Conservation (phyloP, 73 alveolate species). For the Uronychia setigera region DNA sequence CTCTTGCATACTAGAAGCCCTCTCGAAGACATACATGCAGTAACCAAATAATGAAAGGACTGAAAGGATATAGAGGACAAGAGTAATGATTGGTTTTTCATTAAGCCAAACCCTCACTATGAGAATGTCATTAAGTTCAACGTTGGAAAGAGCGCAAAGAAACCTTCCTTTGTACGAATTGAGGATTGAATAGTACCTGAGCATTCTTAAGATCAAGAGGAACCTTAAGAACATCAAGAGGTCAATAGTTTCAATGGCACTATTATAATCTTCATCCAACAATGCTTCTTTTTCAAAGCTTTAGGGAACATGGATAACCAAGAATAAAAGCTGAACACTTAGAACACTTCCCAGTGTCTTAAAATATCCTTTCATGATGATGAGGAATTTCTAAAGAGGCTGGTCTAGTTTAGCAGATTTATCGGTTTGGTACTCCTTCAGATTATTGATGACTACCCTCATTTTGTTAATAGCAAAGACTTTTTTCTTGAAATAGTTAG, state of each 20-base stretch:
- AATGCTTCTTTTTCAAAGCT: not conserved
- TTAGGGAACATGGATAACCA: not conserved
- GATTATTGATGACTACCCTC: not conserved
- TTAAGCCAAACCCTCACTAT: not conserved
- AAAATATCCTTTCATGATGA: not conserved
- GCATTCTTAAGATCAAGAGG: not conserved
- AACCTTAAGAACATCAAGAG: not conserved
- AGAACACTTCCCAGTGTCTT: not conserved
- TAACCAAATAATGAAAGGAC: not conserved
- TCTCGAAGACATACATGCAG: not conserved
- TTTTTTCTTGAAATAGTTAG: not conserved
- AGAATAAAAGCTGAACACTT: not conserved
- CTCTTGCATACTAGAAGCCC: not conserved
- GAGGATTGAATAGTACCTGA: not conserved
- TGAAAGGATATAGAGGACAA: not conserved
- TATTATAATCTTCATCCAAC: not conserved
- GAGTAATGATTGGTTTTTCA: not conserved
- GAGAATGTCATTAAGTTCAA: not conserved
- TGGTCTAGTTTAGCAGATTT: too few relatives aligned
- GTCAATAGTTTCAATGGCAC: not conserved
- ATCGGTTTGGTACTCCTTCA: too few relatives aligned
- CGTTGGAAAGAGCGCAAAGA: not conserved
- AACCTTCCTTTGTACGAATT: not conserved
- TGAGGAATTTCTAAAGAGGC: too few relatives aligned
- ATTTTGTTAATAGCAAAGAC: not conserved